phyloP scores from a whole-genome alignment of 306 rosid species.

The Senna tora region DNA sequence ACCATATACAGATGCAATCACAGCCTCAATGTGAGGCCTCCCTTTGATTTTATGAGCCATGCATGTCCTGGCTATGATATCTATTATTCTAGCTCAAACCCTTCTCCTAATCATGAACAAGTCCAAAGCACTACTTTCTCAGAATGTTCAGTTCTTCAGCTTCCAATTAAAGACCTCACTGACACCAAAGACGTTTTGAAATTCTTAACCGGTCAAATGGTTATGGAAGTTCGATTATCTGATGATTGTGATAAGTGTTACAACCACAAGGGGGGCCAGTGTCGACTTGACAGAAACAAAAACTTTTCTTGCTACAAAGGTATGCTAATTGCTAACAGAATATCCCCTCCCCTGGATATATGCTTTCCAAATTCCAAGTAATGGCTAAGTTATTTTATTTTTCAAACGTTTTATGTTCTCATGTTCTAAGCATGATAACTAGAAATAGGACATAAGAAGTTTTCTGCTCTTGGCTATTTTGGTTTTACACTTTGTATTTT shows the following conservation, averaged over 20 bases:
- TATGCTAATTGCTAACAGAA: background rate
- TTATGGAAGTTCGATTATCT: conserved; percentile 4
- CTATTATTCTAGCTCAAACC: conserved; percentile 16
- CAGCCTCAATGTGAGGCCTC: background rate
- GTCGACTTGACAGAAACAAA: conserved; percentile 10
- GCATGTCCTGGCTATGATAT: background rate
- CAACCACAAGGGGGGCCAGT: background rate
- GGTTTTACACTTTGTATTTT: background rate
- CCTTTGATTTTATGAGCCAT: background rate
- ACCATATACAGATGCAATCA: conserved; percentile 44
- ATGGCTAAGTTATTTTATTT: background rate
- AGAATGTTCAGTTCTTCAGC: conserved; percentile 29
- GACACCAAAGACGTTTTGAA: conserved; percentile 22
- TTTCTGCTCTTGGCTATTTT: background rate
- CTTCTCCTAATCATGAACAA: background rate
- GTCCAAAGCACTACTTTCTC: background rate
- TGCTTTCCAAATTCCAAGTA: background rate
- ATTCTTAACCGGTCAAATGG: conserved; percentile 29
- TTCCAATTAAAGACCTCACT: conserved; percentile 1
- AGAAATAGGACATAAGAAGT: background rate
- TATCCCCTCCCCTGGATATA: background rate
- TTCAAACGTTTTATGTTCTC: background rate
- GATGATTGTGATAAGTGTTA: conserved; percentile 31
- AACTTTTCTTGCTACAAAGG: conserved; percentile 19
- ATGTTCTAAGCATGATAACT: background rate